phyloP scores from a whole-genome alignment of 208 protist genomes.

The Trypanosoma platydactyli region DNA sequence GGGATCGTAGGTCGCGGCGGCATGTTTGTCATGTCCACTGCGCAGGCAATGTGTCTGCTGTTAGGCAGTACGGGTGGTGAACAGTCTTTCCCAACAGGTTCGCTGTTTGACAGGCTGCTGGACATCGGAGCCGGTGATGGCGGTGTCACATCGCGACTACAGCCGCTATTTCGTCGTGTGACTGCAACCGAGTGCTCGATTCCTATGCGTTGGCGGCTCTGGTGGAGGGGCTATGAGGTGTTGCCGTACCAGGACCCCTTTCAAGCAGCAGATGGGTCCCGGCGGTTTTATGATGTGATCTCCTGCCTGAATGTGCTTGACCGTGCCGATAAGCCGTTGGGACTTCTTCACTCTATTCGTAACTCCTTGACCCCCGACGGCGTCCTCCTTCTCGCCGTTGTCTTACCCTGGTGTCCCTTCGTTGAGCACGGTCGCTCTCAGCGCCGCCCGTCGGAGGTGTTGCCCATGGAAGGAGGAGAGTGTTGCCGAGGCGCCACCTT shows the following conservation, averaged over 20 bases:
- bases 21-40: constrained; percentile 84
- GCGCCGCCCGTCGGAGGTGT: constrained; percentile 52
- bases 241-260: constrained; percentile 60
- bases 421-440: constrained; percentile 66
- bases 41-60: constrained; percentile 39
- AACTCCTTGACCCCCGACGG: constrained; percentile 51
- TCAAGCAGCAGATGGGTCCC: constrained; percentile 23
- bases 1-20: constrained; percentile 57
- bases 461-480: constrained; percentile 80
- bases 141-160: constrained; percentile 62
- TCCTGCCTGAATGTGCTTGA: constrained; percentile 86
- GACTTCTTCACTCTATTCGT: constrained; percentile 65
- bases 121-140: constrained; percentile 87
- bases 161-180: constrained; percentile 54
- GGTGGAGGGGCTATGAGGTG: constrained; percentile 68
- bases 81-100: not conserved
- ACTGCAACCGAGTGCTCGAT: constrained; percentile 70
- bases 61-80: constrained; percentile 2
- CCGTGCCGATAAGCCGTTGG: constrained; percentile 60
- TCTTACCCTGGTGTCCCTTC: constrained; percentile 89
- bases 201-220: constrained; percentile 82
- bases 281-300: constrained; percentile 71
- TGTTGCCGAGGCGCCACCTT: constrained; percentile 76
- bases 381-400: constrained; percentile 75
- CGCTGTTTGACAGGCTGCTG: constrained; percentile 37